Evolutionary conservation across 2,329 filamentous ascomycete genomes (phyloP), one percentile per base, ranked within the genome.

Genomic region (Hymenoscyphus occultus): DNA sequence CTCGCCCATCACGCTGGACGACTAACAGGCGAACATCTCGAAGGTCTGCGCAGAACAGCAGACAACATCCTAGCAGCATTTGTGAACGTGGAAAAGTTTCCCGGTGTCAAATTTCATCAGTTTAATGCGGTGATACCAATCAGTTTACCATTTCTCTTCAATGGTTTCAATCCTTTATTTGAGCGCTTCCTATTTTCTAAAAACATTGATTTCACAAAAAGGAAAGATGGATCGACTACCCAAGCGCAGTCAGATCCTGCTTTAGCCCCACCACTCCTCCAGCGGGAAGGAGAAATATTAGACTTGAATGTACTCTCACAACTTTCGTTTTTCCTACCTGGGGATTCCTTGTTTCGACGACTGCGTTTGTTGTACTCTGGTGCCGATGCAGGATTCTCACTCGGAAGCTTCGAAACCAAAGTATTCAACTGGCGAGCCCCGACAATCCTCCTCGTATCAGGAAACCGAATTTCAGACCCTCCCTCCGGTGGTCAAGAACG

Each of bases 361-460:
- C 79, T 92, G 2, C 84, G 88, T 1, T 81, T 86, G 1, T 79
- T 93, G 0, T 93, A 92, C 73, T 88, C 87, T 1, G 90, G 90
- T 5, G 86, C 84, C 58, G 84, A 86, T 32, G 86, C 88, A 13
- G 90, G 90, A 5, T 93, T 92, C 76, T 91, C 88, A 22, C 89
- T 92, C 85, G 89, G 90, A 28, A 89, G 87, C 63, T 92, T 92
- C 68, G 88, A 92, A 73, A 84, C 87, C 22, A 88, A 87, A 70
- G 87, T 91, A 2, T 90, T 92, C 77, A 90, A 92, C 74, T 93
- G 90, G 90, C 82, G 85, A 54, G 89, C 89, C 0, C 90, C 90
- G 0, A 91, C 90, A 0, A 84, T 93, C 19, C 79, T 93, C 12
- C 81, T 93, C 1, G 86, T 92, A 1, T 84, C 85, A 22, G 90